Evolutionary conservation across 2,329 filamentous ascomycete species (phyloP).

Genomic region (Cercospora citrullina): DNA sequence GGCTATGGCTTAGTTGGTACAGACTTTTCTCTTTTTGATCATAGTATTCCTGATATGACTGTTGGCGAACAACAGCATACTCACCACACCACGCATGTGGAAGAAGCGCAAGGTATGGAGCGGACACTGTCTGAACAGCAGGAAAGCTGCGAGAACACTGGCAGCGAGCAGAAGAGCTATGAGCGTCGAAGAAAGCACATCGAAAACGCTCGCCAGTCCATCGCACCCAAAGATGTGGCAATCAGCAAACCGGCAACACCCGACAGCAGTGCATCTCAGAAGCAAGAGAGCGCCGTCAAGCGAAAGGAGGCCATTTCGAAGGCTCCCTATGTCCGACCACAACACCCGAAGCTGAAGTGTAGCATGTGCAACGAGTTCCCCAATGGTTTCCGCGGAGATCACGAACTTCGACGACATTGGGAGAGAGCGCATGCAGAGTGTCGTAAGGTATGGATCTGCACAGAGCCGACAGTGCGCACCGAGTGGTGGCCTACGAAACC

Average conservation of each 20-base stretch:
- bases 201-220: slow-evolving; percentile 32
- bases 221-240: slow-evolving; percentile 32
- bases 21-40: slow-evolving; percentile 32
- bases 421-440: slow-evolving; percentile 64
- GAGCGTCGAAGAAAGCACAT: slow-evolving; percentile 36
- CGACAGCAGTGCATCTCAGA: neutral
- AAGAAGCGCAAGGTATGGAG: slow-evolving; percentile 28
- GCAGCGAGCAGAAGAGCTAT: slow-evolving; percentile 28
- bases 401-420: slow-evolving; percentile 62
- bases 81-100: slow-evolving; percentile 18
- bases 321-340: slow-evolving; percentile 62
- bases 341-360: slow-evolving; percentile 72
- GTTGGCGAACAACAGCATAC: slow-evolving; percentile 22
- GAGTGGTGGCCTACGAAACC: slow-evolving; percentile 55
- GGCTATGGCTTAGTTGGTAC: slow-evolving; percentile 31
- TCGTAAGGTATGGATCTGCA: slow-evolving; percentile 63
- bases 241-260: slow-evolving; percentile 1
- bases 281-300: slow-evolving; percentile 3
- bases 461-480: slow-evolving; percentile 52
- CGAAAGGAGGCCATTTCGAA: slow-evolving; percentile 46
- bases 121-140: slow-evolving; percentile 26
- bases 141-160: slow-evolving; percentile 25
- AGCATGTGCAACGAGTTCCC: slow-evolving; percentile 68
- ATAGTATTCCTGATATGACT: slow-evolving; percentile 24
- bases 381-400: slow-evolving; percentile 80